A percentile compares a stretch with the other conserved stretches of the same genome.
Conservation (phyloP, 768 basidiomycete genomes). For the Cystoderma amianthinum region DNA sequence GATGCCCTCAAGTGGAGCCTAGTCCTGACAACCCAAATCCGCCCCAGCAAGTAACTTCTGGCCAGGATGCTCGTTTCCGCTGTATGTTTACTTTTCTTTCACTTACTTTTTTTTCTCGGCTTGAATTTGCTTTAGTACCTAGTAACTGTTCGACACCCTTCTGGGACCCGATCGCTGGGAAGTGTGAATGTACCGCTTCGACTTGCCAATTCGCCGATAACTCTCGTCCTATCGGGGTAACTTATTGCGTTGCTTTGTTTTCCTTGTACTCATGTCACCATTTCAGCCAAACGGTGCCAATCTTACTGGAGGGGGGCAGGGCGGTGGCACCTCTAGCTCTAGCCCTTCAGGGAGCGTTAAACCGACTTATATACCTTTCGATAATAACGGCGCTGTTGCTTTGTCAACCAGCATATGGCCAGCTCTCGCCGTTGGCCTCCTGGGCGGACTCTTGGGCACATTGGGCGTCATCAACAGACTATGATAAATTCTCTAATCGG, state of each 20-base stretch:
- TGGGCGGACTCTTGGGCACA: slow-evolving; percentile 29
- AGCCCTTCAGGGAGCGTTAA: slow-evolving; percentile 14
- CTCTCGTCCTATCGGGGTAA: slow-evolving; percentile 58
- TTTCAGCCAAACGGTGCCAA: slow-evolving; percentile 61
- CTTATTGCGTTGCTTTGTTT: slow-evolving; percentile 13
- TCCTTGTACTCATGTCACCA: neutral
- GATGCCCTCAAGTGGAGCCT: slow-evolving; percentile 54
- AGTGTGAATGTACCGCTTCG: slow-evolving; percentile 52
- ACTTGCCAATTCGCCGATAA: slow-evolving; percentile 59
- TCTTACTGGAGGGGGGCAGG: slow-evolving; percentile 53
- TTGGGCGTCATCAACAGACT: too few relatives aligned
- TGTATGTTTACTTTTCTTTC: slow-evolving; percentile 28
- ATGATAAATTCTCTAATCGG: too few relatives aligned
- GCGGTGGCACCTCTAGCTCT: slow-evolving; percentile 25
- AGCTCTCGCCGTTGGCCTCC: slow-evolving; percentile 24
- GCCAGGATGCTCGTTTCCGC: slow-evolving; percentile 42
- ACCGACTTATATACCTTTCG: slow-evolving; percentile 43
- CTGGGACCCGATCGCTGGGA: slow-evolving; percentile 70
- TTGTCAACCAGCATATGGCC: slow-evolving; percentile 24
- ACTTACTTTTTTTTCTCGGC: too few relatives aligned
- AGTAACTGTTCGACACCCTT: slow-evolving; percentile 71
- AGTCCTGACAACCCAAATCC: slow-evolving; percentile 62
- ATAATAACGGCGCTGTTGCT: slow-evolving; percentile 22
- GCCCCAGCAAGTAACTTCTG: slow-evolving; percentile 39
- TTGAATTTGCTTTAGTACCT: slow-evolving; percentile 57